phyloP scores from a whole-genome alignment of 1,284 basidiomycete species.

The Puccinia triticina region DNA sequence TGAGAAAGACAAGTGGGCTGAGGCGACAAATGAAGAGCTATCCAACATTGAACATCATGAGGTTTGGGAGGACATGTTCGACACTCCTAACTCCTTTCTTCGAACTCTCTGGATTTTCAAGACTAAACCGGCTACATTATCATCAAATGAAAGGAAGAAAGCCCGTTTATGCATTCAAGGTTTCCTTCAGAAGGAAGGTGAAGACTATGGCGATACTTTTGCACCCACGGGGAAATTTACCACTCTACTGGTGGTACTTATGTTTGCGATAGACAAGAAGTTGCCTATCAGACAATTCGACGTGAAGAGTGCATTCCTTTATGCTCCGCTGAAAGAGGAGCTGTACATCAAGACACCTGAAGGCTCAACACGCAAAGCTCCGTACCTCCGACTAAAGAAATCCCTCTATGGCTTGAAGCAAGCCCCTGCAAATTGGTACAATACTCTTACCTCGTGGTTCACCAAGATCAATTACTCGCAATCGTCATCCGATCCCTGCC shows the following conservation, averaged over 20 bases:
- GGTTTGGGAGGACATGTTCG: neutral
- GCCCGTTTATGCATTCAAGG: constrained; percentile 63
- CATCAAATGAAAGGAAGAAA: constrained; percentile 60
- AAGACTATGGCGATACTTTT: constrained; percentile 63
- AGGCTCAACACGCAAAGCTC: constrained; percentile 49
- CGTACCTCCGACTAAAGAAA: neutral
- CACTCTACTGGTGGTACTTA: too few relatives aligned
- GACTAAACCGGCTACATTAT: constrained; percentile 60
- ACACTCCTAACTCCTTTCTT: constrained; percentile 51
- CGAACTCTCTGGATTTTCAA: constrained; percentile 61
- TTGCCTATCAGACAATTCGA: too few relatives aligned
- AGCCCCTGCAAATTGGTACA: neutral
- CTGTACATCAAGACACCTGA: constrained; percentile 61
- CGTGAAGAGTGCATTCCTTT: too few relatives aligned
- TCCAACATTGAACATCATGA: constrained; percentile 7
- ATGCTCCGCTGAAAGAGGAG: neutral
- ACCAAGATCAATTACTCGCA: neutral
- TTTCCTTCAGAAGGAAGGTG: constrained; percentile 62
- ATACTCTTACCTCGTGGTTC: too few relatives aligned
- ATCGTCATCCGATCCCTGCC: neutral
- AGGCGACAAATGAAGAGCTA: neutral
- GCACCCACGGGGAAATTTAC: constrained; percentile 56
- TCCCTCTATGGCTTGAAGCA: constrained; percentile 17
- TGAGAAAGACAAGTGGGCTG: neutral
- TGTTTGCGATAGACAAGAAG: too few relatives aligned